phyloP scores from a whole-genome alignment of 768 basidiomycete genomes.

The Termitomyces sp. region DNA sequence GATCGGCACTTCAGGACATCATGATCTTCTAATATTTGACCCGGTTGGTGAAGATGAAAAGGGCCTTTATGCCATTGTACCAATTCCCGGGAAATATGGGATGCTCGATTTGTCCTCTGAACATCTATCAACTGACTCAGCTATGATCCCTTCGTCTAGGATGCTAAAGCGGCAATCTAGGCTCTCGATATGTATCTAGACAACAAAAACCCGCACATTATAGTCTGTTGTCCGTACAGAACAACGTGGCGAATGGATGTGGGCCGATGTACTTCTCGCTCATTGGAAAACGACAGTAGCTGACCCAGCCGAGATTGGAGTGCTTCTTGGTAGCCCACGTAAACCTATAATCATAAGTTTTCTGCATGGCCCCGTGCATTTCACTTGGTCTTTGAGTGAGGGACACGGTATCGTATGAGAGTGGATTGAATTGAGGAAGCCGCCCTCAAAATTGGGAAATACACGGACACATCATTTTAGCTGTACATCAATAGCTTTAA shows the following conservation, averaged over 20 bases:
- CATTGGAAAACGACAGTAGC: constrained; percentile 7
- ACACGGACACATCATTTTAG: too few species aligned
- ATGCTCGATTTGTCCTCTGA: neutral
- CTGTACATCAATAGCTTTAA: neutral
- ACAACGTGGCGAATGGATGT: constrained; percentile 12
- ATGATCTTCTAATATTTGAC: too few species aligned
- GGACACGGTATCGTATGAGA: neutral
- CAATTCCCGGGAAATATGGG: constrained; percentile 10
- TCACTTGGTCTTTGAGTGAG: neutral
- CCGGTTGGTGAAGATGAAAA: neutral
- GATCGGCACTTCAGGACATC: neutral
- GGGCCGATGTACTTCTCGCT: constrained; percentile 13
- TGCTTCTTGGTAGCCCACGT: neutral
- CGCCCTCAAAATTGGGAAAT: neutral
- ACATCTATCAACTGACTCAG: neutral
- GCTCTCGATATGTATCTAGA: constrained; percentile 1
- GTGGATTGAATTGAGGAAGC: too few species aligned
- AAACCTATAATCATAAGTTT: neutral
- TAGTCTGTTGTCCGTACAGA: constrained; percentile 8
- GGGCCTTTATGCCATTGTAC: constrained; percentile 10
- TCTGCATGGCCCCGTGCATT: neutral
- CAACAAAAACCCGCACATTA: neutral
- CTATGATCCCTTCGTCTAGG: neutral
- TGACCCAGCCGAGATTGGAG: neutral
- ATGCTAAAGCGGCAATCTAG: neutral